Conservation (phyloP, 2,329 filamentous ascomycete species). For the Sporothrix dimorphospora region DNA sequence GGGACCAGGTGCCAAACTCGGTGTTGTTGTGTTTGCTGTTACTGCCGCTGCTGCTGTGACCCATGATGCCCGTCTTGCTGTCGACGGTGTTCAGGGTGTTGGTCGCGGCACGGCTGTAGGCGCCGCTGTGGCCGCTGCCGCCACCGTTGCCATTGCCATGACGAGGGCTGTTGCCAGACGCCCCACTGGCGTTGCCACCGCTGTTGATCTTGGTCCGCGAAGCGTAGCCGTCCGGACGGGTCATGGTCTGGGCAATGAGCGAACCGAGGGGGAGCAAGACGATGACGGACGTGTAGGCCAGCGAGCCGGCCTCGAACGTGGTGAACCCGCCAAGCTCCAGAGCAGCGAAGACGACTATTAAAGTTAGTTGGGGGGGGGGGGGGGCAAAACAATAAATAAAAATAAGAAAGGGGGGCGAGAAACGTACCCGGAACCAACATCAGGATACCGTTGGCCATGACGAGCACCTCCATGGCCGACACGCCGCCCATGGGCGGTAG, state of each 20-base stretch:
- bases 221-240: constrained; percentile 1
- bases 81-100: constrained; percentile 23
- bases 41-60: background rate
- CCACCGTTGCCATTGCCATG: constrained; percentile 9
- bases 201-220: background rate
- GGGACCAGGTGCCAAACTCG: constrained; percentile 25
- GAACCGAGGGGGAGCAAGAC: constrained; percentile 57
- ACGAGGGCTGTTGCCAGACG: background rate
- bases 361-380: too few relatives aligned
- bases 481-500: constrained; percentile 49
- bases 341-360: constrained; percentile 55
- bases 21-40: background rate
- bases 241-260: constrained; percentile 53
- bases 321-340: constrained; percentile 49
- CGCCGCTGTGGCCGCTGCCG: constrained; percentile 11
- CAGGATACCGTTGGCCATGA: constrained; percentile 59
- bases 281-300: constrained; percentile 54
- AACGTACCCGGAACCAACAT: constrained; percentile 58
- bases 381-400: too few relatives aligned
- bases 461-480: constrained; percentile 57
- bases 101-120: constrained; percentile 22
- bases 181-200: constrained; percentile 10
- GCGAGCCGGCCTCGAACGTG: constrained; percentile 55
- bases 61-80: constrained; percentile 12
- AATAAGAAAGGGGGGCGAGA: background rate